These are phyloP conservation scores for Crassisporium funariophilum DNA, from an alignment of 768 basidiomycete genomes.

Conservation along the genomic window DNA sequence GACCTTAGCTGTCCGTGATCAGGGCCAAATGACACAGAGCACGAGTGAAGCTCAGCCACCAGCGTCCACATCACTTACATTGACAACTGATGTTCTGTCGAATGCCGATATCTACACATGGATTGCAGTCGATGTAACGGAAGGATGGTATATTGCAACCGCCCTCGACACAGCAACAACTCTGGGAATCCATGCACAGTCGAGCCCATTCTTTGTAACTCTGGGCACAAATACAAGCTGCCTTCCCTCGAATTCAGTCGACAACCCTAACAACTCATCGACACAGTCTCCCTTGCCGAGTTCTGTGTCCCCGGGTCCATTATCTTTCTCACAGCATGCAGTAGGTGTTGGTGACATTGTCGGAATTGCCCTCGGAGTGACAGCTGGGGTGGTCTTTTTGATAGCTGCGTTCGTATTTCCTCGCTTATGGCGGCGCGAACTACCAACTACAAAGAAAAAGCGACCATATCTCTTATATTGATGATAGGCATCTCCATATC, in stretches of 20 bases:
- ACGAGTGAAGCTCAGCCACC: slow-evolving; percentile 15
- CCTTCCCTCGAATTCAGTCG: slow-evolving; percentile 8
- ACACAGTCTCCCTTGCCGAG: background rate
- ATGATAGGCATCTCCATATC: background rate
- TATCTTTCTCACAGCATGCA: background rate
- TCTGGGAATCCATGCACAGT: slow-evolving; percentile 20
- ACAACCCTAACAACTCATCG: background rate
- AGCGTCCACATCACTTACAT: slow-evolving; percentile 15
- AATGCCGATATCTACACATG: slow-evolving; percentile 26
- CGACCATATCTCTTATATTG: slow-evolving; percentile 14
- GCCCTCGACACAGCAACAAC: slow-evolving; percentile 23
- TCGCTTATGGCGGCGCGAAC: slow-evolving; percentile 25
- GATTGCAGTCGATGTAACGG: slow-evolving; percentile 32
- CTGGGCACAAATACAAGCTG: slow-evolving; percentile 24
- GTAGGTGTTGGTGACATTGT: slow-evolving; percentile 21
- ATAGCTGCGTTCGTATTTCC: slow-evolving; percentile 25
- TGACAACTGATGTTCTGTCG: slow-evolving; percentile 27
- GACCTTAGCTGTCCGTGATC: slow-evolving; percentile 18
- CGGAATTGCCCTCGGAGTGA: slow-evolving; percentile 24
- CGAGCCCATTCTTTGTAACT: slow-evolving; percentile 32
- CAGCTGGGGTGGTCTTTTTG: slow-evolving; percentile 19
- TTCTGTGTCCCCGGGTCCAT: background rate
- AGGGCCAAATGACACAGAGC: background rate
- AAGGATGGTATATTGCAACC: slow-evolving; percentile 33
- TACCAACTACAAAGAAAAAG: slow-evolving; percentile 16